Evolutionary conservation across 1,284 basidiomycete species (phyloP).

Genomic region (Cystobasidiaceae sp.): DNA sequence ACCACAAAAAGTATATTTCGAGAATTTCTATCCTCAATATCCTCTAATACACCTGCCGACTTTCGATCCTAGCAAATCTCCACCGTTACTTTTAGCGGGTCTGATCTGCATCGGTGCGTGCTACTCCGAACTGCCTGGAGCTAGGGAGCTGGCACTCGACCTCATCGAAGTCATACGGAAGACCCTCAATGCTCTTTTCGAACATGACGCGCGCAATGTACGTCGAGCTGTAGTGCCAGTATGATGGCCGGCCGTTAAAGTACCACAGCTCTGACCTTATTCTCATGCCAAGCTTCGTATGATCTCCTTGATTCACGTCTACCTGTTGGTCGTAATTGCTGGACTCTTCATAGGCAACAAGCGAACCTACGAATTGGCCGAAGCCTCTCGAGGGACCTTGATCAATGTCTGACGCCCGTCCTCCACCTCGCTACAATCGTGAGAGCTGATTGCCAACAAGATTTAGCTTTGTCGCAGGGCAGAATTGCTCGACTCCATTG

Average conservation of each 20-base stretch:
- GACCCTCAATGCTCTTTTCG: slow-evolving; percentile 35
- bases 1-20: slow-evolving; percentile 40
- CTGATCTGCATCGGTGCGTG: slow-evolving; percentile 38
- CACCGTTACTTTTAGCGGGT: slow-evolving; percentile 36
- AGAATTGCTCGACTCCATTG: slow-evolving; percentile 32
- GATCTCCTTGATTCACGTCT: slow-evolving; percentile 33
- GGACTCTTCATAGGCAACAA: slow-evolving; percentile 38
- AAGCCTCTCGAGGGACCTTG: slow-evolving; percentile 35
- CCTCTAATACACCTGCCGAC: slow-evolving; percentile 39
- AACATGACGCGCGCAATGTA: slow-evolving; percentile 36
- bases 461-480: slow-evolving; percentile 37
- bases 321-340: slow-evolving; percentile 31
- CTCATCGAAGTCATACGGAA: slow-evolving; percentile 37
- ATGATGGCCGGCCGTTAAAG: background rate
- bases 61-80: slow-evolving; percentile 34
- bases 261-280: too few relatives aligned
- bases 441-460: background rate
- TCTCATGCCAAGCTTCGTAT: slow-evolving; percentile 32
- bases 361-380: slow-evolving; percentile 38
- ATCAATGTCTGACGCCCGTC: slow-evolving; percentile 32
- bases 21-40: slow-evolving; percentile 36
- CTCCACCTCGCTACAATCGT: background rate
- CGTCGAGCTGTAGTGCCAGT: background rate
- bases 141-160: slow-evolving; percentile 31
- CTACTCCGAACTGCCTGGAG: slow-evolving; percentile 31